Evolutionary conservation across 2,329 filamentous ascomycete genomes (phyloP).

Genomic region (Diaporthe capsici): DNA sequence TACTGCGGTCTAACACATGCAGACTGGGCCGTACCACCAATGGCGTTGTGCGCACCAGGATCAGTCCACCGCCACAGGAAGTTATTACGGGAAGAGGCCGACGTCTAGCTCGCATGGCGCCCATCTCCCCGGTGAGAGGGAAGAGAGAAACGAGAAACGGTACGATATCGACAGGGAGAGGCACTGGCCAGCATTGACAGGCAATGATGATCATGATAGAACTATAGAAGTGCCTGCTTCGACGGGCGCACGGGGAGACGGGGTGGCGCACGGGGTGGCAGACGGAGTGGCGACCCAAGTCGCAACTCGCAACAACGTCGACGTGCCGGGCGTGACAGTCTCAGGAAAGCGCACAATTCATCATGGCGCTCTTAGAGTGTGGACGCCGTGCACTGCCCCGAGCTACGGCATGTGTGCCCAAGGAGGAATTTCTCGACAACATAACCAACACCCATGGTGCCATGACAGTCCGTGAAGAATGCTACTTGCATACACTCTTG

Average conservation of each 20-base stretch:
- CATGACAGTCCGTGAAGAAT: no score
- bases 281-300: background rate
- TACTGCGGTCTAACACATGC: background rate
- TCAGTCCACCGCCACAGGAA: background rate
- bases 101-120: constrained; percentile 9
- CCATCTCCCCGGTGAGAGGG: background rate
- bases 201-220: constrained; percentile 3
- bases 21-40: constrained; percentile 1
- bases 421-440: background rate
- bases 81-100: background rate
- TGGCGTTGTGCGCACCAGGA: background rate
- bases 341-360: background rate
- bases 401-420: background rate
- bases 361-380: background rate
- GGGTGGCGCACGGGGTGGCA: background rate
- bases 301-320: background rate
- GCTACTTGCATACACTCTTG: no score
- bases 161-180: background rate
- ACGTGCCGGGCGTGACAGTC: background rate
- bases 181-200: background rate
- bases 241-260: background rate
- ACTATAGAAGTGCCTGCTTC: background rate
- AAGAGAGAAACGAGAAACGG: background rate
- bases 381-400: background rate
- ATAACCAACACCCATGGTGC: no score